Evolutionary conservation across 768 basidiomycete species (phyloP), one percentile per base, ranked within the genome.

Genomic region (Zangia roseola): DNA sequence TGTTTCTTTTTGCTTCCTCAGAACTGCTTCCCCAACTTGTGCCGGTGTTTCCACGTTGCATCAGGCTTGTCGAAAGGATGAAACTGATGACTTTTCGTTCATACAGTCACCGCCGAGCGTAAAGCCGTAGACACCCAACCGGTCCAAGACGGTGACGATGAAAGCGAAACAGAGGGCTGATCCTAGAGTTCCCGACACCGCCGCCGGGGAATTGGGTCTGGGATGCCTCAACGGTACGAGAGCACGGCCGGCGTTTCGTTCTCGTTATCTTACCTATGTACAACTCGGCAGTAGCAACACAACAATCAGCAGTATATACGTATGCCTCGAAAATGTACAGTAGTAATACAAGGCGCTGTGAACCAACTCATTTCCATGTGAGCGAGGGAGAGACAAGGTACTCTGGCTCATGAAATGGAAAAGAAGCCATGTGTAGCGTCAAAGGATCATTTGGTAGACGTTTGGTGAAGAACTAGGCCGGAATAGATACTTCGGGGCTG

Each of bases 51-150:
- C 44, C 16, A 16, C 28, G 12, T 45, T 13, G 28, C 28, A 13
- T 28, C 28, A 13, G n/a, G n/a, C n/a, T n/a, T n/a, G n/a, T n/a
- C n/a, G n/a, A 28, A 10, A 10, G 26, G 10, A 28, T 13, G 12
- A 16, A 5, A 31, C 3, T 31, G 1, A 31, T 6, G 31, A 16
- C 31, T 16, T 16, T 14, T 5, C 8, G n/a, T 16, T 25, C 13
- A 31, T 2, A 9, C 4, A 80, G 79, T 81, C 45, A 81, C 79
- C 3, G 79, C 79, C 3, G 80, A 81, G 59, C 67, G 80, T 47
- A 81, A 77, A 45, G 38, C 10, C 30, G 30, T 12, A 14, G 30
- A 30, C 12, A 31, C 14, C 31, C 31, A 31, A 31, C 31, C 31
- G 4, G 14, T 16, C 31, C 31, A 31, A 31, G 7, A 14, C 14